Base-by-base conservation (phyloP, 257 asterid species). In the Mitragyna speciosa region DNA sequence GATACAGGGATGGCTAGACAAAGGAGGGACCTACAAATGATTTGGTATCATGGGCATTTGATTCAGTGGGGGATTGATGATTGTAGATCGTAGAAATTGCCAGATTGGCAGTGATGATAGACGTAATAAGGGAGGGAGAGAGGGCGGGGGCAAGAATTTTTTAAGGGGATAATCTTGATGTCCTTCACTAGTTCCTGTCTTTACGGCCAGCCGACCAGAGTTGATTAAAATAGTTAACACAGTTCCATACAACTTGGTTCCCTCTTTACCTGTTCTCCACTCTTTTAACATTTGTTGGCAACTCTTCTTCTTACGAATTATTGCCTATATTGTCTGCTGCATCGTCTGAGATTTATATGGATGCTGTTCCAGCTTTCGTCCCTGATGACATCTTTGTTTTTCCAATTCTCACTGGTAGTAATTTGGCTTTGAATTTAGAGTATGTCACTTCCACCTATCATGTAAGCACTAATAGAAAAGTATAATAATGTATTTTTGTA, bases 201-300 rank as follows among this genome's bases (percentile, higher is more conserved):
- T 87, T 75, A 78, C 85, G 82, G 82, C 80, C 84, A 82, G 83
- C 88, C 89, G 75, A 86, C 87, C 84, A 56, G 78, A 56, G 86
- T 83, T 83, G 87, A 78, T 82, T 68, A 61, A 64, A 69, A 49
- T n/a, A 31, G 30, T 70, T 71, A 39, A 41, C 41, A 36, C 41
- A 36, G 49, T 45, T 45, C 11, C 49, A 45, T 45, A 45, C 11
- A 45, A 45, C 11, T 45, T 45, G 49, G 49, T 75, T 63, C 73
- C 51, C 71, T 58, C 43, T 39, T 19, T 19, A 20, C 73, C 39
- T 49, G 36, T 59, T 72, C 28, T 41, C 52, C 68, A 41, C 63
- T n/a, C n/a, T 56, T 82, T 82, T 28, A 26, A 22, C 72, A 33
- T 6, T 20, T 48, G 48, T 52, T 43, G 48, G 24, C 59, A 16